Conservation (phyloP, 805 yeast genomes). For the Yarrowia divulgata region DNA sequence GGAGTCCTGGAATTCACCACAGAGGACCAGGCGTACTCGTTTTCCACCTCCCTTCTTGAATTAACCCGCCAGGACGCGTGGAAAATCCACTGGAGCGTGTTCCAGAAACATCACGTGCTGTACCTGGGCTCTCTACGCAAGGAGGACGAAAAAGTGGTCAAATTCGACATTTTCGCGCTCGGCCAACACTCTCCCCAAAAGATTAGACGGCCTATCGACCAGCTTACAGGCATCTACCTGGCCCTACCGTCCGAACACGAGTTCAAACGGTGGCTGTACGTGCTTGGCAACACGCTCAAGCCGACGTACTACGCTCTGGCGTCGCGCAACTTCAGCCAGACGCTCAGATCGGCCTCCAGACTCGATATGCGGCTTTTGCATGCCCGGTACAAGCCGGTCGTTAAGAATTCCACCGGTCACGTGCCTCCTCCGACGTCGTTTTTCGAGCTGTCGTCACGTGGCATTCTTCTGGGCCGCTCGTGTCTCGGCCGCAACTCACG, state of each 20-base stretch:
- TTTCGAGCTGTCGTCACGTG: slow-evolving; percentile 30
- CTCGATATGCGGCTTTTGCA: slow-evolving; percentile 25
- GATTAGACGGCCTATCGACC: slow-evolving; percentile 11
- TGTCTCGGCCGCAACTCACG: slow-evolving; percentile 31
- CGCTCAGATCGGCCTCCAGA: slow-evolving; percentile 12
- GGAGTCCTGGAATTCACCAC: slow-evolving; percentile 28
- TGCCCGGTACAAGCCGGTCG: slow-evolving; percentile 3
- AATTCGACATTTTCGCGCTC: slow-evolving; percentile 15
- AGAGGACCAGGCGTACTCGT: slow-evolving; percentile 23
- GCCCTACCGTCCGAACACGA: slow-evolving; percentile 30
- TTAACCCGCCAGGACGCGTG: slow-evolving; percentile 23
- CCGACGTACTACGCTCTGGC: slow-evolving; percentile 30
- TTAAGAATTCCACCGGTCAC: neutral
- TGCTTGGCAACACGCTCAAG: slow-evolving; percentile 4
- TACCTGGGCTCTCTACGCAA: slow-evolving; percentile 22
- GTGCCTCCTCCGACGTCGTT: slow-evolving; percentile 29
- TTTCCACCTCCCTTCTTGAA: slow-evolving; percentile 10
- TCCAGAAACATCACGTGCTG: slow-evolving; percentile 30
- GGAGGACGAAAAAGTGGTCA: slow-evolving; percentile 34
- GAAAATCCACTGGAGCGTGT: slow-evolving; percentile 29
- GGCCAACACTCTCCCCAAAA: slow-evolving; percentile 10
- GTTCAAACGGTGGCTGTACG: slow-evolving; percentile 22
- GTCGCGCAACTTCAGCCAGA: slow-evolving; percentile 1
- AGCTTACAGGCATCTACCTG: slow-evolving; percentile 19
- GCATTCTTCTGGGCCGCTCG: slow-evolving; percentile 5